Conservation (phyloP, 78 protist species). For the Chrysochromulina parva region DNA sequence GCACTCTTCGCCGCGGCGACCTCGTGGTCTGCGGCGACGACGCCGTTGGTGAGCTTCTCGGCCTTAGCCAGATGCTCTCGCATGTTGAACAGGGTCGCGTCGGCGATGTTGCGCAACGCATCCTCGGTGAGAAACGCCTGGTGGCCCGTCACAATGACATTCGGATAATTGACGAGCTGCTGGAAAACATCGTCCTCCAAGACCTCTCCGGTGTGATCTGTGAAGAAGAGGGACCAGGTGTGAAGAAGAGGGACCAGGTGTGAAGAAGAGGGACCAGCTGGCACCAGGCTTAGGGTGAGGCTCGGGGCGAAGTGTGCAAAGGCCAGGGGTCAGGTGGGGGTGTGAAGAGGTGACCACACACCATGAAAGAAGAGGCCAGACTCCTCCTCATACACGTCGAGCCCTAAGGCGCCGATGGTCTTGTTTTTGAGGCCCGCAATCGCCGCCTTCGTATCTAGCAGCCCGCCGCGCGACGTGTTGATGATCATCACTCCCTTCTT, state of each 20-base stretch:
- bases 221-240: too few species aligned
- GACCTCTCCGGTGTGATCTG: too few species aligned
- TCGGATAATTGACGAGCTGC: too few species aligned
- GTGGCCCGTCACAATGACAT: not conserved
- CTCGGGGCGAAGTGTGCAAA: too few species aligned
- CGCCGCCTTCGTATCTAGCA: conserved; percentile 69
- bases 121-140: conserved; percentile 2
- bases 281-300: too few species aligned
- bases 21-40: too few species aligned
- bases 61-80: too few species aligned
- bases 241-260: too few species aligned
- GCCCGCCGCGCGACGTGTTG: conserved; percentile 83
- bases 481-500: conserved; percentile 72
- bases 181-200: too few species aligned
- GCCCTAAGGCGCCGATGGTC: conserved; percentile 29
- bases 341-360: not conserved
- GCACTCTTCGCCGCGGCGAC: too few species aligned
- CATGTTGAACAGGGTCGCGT: not conserved
- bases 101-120: not conserved
- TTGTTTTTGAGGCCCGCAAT: not conserved
- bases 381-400: conserved; percentile 89
- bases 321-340: not conserved
- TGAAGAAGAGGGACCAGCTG: too few species aligned
- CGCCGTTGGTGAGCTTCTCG: not conserved
- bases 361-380: conserved; percentile 57